Evolutionary conservation across 2,329 filamentous ascomycete species (phyloP).

Genomic region (Epichloe uncinata): DNA sequence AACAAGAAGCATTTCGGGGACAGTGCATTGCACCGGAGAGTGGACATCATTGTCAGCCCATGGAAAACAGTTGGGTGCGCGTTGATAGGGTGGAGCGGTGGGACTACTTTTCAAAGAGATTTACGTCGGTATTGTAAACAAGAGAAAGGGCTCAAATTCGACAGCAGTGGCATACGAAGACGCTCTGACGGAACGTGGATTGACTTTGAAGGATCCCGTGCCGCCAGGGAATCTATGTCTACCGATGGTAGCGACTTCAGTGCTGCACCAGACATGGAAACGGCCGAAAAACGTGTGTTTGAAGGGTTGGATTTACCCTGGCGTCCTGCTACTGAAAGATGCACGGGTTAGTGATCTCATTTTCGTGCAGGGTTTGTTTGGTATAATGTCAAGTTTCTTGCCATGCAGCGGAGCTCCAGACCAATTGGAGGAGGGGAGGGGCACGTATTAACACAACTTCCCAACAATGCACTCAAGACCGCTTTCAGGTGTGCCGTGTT

Average conservation of each 20-base stretch:
- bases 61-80: slow-evolving; percentile 87
- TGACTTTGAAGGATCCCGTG: slow-evolving; percentile 42
- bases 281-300: slow-evolving; percentile 73
- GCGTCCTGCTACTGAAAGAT: slow-evolving; percentile 52
- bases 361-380: too few relatives aligned
- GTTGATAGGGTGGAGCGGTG: slow-evolving; percentile 76
- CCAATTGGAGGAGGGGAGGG: too few relatives aligned
- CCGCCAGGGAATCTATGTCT: not conserved
- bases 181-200: slow-evolving; percentile 52
- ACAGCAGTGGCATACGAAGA: slow-evolving; percentile 73
- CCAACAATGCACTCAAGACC: too few relatives aligned
- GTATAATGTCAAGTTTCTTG: too few relatives aligned
- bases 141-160: slow-evolving; percentile 66
- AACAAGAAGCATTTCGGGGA: slow-evolving; percentile 5
- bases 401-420: too few relatives aligned
- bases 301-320: slow-evolving; percentile 58
- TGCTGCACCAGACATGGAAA: slow-evolving; percentile 49
- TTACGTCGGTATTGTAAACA: slow-evolving; percentile 67
- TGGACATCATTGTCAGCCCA: slow-evolving; percentile 83
- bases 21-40: slow-evolving; percentile 53
- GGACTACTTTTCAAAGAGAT: slow-evolving; percentile 82
- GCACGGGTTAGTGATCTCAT: slow-evolving; percentile 38
- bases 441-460: too few relatives aligned
- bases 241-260: slow-evolving; percentile 19
- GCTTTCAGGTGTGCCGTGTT: too few relatives aligned